A percentile compares a stretch with the other conserved stretches of the same genome.
These are phyloP conservation scores for Raffaelea albimanens DNA, from an alignment of 2,329 filamentous ascomycete species.

Conservation along the genomic window DNA sequence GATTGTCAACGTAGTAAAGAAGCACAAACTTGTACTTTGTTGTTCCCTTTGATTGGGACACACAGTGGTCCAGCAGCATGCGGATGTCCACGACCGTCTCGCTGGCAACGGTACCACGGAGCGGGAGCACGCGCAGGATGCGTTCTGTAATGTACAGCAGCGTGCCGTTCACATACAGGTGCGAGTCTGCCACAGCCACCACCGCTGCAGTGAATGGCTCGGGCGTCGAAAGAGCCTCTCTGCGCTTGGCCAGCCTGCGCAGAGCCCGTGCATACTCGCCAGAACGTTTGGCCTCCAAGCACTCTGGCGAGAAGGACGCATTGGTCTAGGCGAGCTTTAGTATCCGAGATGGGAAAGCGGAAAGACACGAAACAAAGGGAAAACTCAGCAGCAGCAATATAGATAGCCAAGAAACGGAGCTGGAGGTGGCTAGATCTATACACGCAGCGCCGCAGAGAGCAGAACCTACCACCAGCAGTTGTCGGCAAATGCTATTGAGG, in stretches of 20 bases:
- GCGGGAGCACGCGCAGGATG: slow-evolving; percentile 47
- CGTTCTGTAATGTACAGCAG: slow-evolving; percentile 51
- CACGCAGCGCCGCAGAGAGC: too few relatives aligned
- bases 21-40: slow-evolving; percentile 39
- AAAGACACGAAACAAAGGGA: not conserved
- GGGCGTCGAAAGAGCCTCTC: slow-evolving; percentile 49
- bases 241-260: slow-evolving; percentile 50
- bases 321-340: slow-evolving; percentile 1
- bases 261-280: slow-evolving; percentile 42
- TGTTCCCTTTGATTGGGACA: slow-evolving; percentile 24
- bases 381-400: too few relatives aligned
- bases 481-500: slow-evolving; percentile 47
- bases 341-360: not conserved
- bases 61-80: slow-evolving; percentile 24
- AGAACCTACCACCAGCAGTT: slow-evolving; percentile 43
- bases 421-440: too few relatives aligned
- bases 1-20: slow-evolving; percentile 45
- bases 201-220: slow-evolving; percentile 52
- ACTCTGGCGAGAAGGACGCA: slow-evolving; percentile 3
- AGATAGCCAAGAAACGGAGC: too few relatives aligned
- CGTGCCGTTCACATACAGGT: slow-evolving; percentile 46
- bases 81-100: slow-evolving; percentile 50
- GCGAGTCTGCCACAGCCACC: slow-evolving; percentile 43
- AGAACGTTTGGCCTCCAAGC: not conserved
- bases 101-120: slow-evolving; percentile 35